Conservation (phyloP, 495 filamentous ascomycete species). For the Monascus purpureus region DNA sequence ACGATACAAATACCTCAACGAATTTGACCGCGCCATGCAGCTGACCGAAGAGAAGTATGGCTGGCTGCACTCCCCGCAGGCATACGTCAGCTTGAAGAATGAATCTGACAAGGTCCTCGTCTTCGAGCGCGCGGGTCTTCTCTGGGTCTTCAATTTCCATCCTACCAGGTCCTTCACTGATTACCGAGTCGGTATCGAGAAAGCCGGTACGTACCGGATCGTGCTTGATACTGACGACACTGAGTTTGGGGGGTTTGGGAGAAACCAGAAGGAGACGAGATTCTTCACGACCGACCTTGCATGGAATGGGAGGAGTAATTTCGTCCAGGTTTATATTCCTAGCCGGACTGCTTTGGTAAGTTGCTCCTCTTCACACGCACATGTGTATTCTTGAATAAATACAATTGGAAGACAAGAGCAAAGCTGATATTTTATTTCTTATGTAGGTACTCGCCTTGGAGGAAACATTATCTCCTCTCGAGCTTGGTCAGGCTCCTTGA, state of each 20-base stretch:
- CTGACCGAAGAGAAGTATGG: conserved; percentile 72
- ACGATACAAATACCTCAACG: conserved; percentile 84
- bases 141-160: conserved; percentile 97
- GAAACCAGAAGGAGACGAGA: conserved; percentile 60
- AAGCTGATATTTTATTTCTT: too few relatives aligned
- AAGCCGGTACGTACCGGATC: conserved; percentile 72
- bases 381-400: too few relatives aligned
- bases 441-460: conserved; percentile 38
- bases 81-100: conserved; percentile 87
- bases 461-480: conserved; percentile 20
- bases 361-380: conserved; percentile 8
- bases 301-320: conserved; percentile 86
- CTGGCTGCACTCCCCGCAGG: conserved; percentile 80
- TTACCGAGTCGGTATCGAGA: conserved; percentile 80
- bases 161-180: conserved; percentile 77
- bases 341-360: conserved; percentile 75
- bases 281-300: conserved; percentile 82
- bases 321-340: conserved; percentile 84
- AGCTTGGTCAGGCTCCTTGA: too few relatives aligned
- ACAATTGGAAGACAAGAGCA: too few relatives aligned
- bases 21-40: conserved; percentile 92
- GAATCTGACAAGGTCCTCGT: conserved; percentile 90
- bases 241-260: conserved; percentile 65
- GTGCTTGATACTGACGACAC: conserved; percentile 70
- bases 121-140: conserved; percentile 79